Base-by-base conservation (phyloP, 2,329 filamentous ascomycete species). In the Xylaria multiplex region DNA sequence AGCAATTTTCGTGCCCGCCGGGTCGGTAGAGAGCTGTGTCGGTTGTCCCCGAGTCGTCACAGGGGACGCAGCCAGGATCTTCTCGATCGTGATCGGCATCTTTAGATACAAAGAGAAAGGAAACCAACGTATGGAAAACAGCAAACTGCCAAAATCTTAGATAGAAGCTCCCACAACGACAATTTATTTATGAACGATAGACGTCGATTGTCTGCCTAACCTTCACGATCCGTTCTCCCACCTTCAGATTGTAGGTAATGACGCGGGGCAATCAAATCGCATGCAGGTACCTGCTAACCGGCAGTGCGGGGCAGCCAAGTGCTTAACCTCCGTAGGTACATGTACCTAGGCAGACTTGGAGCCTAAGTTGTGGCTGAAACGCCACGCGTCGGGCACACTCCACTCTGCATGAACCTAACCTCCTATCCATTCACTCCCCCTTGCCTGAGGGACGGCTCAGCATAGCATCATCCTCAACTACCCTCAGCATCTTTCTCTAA, bases 1-100 rank as follows among this genome's bases (percentile, higher is more conserved):
- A 66, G 93, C 91, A 81, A 99, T 90, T 71, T 93, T 88, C 81
- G 97, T 91, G 71, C 96, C 95, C 80, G 97, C 97, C 69, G 90
- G 81, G 79, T 98, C 95, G 49, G 89, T 87, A 43, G 93, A 96
- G 56, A 99, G 89, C 76, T 93, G 93, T 13, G 95, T 97, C 66
- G 95, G 91, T 78, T 94, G 91, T 65, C 94, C 95, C 71, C 96
- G 89, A 63, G 88, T 89, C 32, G 95, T 97, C 62, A 88, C 89
- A 60, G 96, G 96, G 70, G 91, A 88, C 35, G 96, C 91, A 52
- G 94, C 96, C 79, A 96, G 91, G 74, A 97, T 95, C 78, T 86
- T 86, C 67, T 88, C 82, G 72, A 89, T 80, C 52, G 81, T 81
- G 74, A 90, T 84, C 62, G 87, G 86, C 82, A 84, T 84, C 58